Evolutionary conservation across 306 rosid genomes (phyloP), one percentile per base, ranked within the genome.

Genomic region (Corylus americana): DNA sequence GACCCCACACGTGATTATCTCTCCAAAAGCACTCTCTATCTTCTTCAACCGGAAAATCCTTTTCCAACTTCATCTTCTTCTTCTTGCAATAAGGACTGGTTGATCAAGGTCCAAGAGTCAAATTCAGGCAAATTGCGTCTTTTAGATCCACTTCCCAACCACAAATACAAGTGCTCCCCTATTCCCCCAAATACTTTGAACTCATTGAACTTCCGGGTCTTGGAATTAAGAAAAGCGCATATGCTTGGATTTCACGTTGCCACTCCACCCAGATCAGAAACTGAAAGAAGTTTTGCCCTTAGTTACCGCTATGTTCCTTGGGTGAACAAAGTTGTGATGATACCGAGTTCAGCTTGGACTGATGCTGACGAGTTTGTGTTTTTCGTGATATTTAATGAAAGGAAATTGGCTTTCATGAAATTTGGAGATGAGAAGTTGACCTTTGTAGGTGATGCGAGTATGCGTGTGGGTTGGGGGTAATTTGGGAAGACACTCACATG

Each of bases 211-310:
- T 82, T 57, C 37, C 29, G 86, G 9, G 55, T 87, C 20, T 39
- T 66, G 4, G 88, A 90, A 59, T 2, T 88, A 3, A 71, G 74
- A 62, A 88, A 85, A 80, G 80, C 89, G 6, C 85, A 90, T 55
- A 66, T 29, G 0, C 47, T 90, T 44, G 53, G 69, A 2, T 68
- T 2, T 42, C 17, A 11, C 0, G 0, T 7, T 25, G n/a, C 74
- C 4, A 13, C 11, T 55, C 44, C 14, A 4, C 11, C 55, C 25
- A 11, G 59, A 22, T 22, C 0, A 7, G 25, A 22, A 22, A 22
- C 25, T 22, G 0, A 22, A 22, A 22, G 25, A 22, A 22, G 25
- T 22, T 22, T 22, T 22, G 25, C 25, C 25, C 25, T 22, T 22
- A 22, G 25, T 22, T 4, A 16, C 22, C 8, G 20, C 11, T 70